Evolutionary conservation across 768 basidiomycete species (phyloP).

Genomic region (Russula lepida): DNA sequence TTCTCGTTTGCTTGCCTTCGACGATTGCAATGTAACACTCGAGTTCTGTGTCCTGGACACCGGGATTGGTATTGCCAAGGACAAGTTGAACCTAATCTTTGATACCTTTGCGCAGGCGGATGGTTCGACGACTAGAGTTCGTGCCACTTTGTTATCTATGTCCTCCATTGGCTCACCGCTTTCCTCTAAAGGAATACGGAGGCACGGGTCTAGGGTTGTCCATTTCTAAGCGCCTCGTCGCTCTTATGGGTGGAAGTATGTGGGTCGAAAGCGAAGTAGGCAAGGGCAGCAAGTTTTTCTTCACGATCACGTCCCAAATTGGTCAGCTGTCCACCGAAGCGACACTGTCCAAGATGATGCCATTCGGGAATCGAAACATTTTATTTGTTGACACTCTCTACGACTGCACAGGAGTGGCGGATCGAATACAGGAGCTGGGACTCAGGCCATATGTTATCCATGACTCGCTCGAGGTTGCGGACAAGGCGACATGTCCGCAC

Average conservation of each 20-base stretch:
- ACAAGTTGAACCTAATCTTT: conserved; percentile 96
- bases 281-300: conserved; percentile 92
- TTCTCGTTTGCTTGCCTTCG: conserved; percentile 68
- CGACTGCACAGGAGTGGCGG: conserved; percentile 68
- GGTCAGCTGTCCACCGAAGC: conserved; percentile 65
- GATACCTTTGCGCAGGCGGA: conserved; percentile 99
- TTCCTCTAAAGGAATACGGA: conserved; percentile 70
- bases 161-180: neutral
- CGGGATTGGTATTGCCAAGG: conserved; percentile 97
- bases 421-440: conserved; percentile 70
- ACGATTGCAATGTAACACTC: conserved; percentile 78
- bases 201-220: conserved; percentile 95
- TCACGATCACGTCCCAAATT: conserved; percentile 87
- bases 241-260: conserved; percentile 94
- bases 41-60: conserved; percentile 98
- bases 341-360: conserved; percentile 70
- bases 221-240: conserved; percentile 94
- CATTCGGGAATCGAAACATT: conserved; percentile 82
- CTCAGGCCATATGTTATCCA: conserved; percentile 71
- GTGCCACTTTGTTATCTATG: conserved; percentile 24
- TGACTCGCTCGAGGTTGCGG: conserved; percentile 70
- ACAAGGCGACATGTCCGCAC: conserved; percentile 75
- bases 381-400: conserved; percentile 83
- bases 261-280: conserved; percentile 97
- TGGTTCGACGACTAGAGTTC: conserved; percentile 89